Evolutionary conservation across 2,329 filamentous ascomycete species (phyloP).

Genomic region (Neurospora sp.): DNA sequence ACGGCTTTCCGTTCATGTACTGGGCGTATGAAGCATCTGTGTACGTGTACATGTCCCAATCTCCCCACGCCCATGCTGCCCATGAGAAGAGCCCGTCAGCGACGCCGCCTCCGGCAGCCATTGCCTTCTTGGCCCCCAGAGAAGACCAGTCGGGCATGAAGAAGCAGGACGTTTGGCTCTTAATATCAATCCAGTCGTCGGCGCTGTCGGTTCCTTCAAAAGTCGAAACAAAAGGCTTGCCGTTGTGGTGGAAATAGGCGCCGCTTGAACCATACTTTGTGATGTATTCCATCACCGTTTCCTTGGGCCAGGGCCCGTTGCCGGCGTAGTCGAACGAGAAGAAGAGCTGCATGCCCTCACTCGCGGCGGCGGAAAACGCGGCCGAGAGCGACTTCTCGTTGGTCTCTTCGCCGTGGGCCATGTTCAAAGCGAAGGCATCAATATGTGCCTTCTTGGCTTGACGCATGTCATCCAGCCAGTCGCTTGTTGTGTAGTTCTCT

Average conservation of each 20-base stretch:
- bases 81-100: slow-evolving; percentile 29
- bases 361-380: slow-evolving; percentile 5
- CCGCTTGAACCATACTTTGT: background rate
- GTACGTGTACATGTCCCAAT: slow-evolving; percentile 10
- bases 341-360: slow-evolving; percentile 4
- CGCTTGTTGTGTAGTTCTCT: background rate
- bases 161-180: slow-evolving; percentile 27
- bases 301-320: slow-evolving; percentile 2
- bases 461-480: slow-evolving; percentile 5
- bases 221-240: slow-evolving; percentile 28
- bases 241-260: slow-evolving; percentile 16
- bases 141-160: slow-evolving; percentile 37
- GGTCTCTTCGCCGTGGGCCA: background rate
- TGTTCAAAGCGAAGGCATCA: slow-evolving; percentile 9
- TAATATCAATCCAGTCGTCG: slow-evolving; percentile 35
- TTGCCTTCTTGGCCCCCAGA: slow-evolving; percentile 23
- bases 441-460: slow-evolving; percentile 3
- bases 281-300: slow-evolving; percentile 3
- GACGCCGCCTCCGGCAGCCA: slow-evolving; percentile 14
- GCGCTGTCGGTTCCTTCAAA: slow-evolving; percentile 33
- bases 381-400: slow-evolving; percentile 1
- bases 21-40: slow-evolving; percentile 14
- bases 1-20: slow-evolving; percentile 27
- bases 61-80: slow-evolving; percentile 27
- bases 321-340: slow-evolving; percentile 9